Evolutionary conservation across 306 rosid genomes (phyloP), one percentile per base, ranked within the genome.

Genomic region (Quercus dentata): DNA sequence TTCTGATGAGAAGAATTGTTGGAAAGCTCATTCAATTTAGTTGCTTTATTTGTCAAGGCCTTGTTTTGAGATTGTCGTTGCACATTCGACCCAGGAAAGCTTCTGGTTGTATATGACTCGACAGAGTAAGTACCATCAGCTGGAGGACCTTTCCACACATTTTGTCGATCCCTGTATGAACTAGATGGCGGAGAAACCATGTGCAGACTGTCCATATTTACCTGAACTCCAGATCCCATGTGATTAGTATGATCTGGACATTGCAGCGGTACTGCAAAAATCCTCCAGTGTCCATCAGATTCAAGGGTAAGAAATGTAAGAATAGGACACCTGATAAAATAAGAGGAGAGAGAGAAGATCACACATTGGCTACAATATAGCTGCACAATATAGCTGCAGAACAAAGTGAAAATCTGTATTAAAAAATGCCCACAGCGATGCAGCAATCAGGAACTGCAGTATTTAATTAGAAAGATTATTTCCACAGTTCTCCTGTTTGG

Each of bases 221-320:
- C 76, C 41, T 78, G 84, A 62, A 88, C 51, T 68, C 78, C 81
- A 74, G 83, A 81, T 67, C 74, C 65, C 55, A 69, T 52, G 28
- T 33, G 64, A 80, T 75, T 83, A 73, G 78, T 56, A 76, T 81
- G 87, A 54, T 78, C 80, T 65, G 76, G 75, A 76, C 51, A 69
- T 83, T 70, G 87, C 75, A 78, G 65, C 21, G 95, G 92, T 62
- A 80, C 19, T 69, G 93, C 87, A 65, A 81, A 72, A 85, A 83
- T 82, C 85, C 84, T 87, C 93, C 91, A 84, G 30, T 31, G 82
- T 64, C 93, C 92, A 76, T 88, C 86, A 65, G 89, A 76, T 79
- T 86, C 88, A 18, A 80, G 49, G 30, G 78, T 70, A 83, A 78
- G 73, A 76, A 87, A 69, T 5, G 89, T 68, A 81, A 87, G 65